These are phyloP conservation scores for Dichomitus squalens DNA, from an alignment of 1,284 basidiomycete genomes.

Conservation along the genomic window DNA sequence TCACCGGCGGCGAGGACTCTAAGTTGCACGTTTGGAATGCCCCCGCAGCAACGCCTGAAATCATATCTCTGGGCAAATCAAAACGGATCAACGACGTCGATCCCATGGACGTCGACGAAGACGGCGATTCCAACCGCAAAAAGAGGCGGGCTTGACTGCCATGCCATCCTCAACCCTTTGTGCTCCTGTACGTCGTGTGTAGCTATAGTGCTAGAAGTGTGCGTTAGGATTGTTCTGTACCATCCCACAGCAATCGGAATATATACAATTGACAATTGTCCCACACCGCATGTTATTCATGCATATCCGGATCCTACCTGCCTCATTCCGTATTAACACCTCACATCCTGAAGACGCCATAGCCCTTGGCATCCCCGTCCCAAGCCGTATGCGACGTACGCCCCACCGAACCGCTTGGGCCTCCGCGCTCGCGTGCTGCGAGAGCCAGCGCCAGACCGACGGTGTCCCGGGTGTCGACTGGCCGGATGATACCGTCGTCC, in stretches of 20 bases:
- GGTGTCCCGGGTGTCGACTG: slow-evolving; percentile 88
- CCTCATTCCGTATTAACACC: neutral
- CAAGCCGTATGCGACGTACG: slow-evolving; percentile 52
- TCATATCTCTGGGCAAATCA: slow-evolving; percentile 1
- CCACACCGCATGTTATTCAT: no score
- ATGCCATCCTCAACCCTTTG: neutral
- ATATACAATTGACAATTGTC: no score
- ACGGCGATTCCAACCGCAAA: slow-evolving; percentile 26
- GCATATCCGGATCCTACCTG: no score
- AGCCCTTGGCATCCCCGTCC: slow-evolving; percentile 76
- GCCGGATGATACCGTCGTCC: slow-evolving; percentile 95
- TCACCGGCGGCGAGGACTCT: slow-evolving; percentile 43
- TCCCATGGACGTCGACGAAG: slow-evolving; percentile 34
- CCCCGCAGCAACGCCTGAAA: slow-evolving; percentile 13
- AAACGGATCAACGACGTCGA: slow-evolving; percentile 25
- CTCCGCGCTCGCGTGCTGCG: slow-evolving; percentile 51
- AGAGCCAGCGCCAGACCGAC: slow-evolving; percentile 85
- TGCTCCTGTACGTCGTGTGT: neutral
- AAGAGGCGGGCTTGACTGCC: slow-evolving; percentile 22
- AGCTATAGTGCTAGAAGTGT: neutral
- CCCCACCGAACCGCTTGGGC: slow-evolving; percentile 14
- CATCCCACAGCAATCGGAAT: no score
- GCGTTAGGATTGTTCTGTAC: no score
- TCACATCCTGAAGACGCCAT: slow-evolving; percentile 92
- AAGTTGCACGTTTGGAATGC: slow-evolving; percentile 37